A percentile compares a stretch with the other conserved stretches of the same genome.
These are phyloP conservation scores for Phytophthora pini DNA, from an alignment of 352 stramenopile species.

Conservation along the genomic window DNA sequence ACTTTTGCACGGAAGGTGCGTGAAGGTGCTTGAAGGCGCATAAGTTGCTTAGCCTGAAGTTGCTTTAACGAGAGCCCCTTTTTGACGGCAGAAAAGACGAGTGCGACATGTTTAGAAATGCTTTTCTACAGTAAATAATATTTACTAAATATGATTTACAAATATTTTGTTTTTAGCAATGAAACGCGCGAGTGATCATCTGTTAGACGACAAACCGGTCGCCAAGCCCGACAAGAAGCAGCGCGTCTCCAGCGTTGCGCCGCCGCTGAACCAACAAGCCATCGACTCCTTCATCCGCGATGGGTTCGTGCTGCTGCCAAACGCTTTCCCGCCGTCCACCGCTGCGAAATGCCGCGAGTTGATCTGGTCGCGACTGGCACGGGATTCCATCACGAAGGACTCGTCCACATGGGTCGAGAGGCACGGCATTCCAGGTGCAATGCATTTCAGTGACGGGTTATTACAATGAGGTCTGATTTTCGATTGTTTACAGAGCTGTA, in stretches of 20 bases:
- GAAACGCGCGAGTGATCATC: constrained; percentile 9
- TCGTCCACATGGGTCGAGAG: constrained; percentile 62
- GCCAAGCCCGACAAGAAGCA: constrained; percentile 24
- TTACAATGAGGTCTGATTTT: background rate
- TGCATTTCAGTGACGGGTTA: background rate
- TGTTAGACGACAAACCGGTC: background rate
- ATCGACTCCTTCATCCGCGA: constrained; percentile 66
- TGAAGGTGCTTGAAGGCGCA: no score
- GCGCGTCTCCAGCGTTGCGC: constrained; percentile 4
- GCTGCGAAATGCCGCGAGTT: constrained; percentile 53
- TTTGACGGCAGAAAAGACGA: no score
- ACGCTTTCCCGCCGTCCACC: constrained; percentile 55
- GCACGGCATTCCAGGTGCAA: constrained; percentile 56
- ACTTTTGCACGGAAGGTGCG: no score
- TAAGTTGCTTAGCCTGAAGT: no score
- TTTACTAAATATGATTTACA: constrained; percentile 6
- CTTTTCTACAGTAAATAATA: background rate
- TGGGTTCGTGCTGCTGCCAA: constrained; percentile 69
- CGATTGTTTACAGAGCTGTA: constrained; percentile 50
- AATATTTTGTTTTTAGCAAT: constrained; percentile 15
- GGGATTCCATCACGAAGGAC: constrained; percentile 50
- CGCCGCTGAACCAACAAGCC: constrained; percentile 38
- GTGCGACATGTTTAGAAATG: no score
- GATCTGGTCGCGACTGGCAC: constrained; percentile 48
- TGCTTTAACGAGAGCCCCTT: no score